A percentile compares a stretch with the other conserved stretches of the same genome.
Evolutionary conservation across 139 green algal species (phyloP).

Genomic region (Auxenochlorella pyrenoidosa): DNA sequence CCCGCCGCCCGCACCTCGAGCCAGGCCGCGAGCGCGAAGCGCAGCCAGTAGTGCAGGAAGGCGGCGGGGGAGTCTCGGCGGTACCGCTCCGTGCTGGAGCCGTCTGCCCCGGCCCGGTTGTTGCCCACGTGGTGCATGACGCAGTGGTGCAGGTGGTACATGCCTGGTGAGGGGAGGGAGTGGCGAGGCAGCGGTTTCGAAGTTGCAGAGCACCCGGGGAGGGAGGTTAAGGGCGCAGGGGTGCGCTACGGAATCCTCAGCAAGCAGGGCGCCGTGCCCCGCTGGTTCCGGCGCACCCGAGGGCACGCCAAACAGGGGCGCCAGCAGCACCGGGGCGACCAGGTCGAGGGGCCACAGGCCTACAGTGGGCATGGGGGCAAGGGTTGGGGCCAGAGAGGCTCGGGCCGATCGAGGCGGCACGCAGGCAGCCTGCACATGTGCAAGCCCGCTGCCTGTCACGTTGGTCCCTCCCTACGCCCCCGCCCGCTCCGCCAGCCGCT

Average conservation of each 20-base stretch:
- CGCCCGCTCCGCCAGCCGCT: neutral
- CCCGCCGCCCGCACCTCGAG: slow-evolving; percentile 60
- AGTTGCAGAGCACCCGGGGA: too few relatives aligned
- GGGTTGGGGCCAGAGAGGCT: too few relatives aligned
- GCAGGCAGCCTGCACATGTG: too few relatives aligned
- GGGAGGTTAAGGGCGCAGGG: too few relatives aligned
- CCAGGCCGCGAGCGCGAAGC: slow-evolving; percentile 63
- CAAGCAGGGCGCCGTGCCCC: too few relatives aligned
- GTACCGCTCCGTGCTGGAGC: slow-evolving; percentile 87
- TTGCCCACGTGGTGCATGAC: slow-evolving; percentile 90
- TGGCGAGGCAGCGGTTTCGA: too few relatives aligned
- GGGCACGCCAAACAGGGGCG: slow-evolving; percentile 27
- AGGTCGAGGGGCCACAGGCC: slow-evolving; percentile 22
- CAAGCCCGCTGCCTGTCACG: too few relatives aligned
- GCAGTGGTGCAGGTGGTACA: slow-evolving; percentile 87
- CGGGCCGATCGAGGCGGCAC: too few relatives aligned
- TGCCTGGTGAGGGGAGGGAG: slow-evolving; percentile 40
- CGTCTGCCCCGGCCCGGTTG: slow-evolving; percentile 43
- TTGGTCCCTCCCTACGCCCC: neutral
- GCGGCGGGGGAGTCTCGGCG: slow-evolving; percentile 73
- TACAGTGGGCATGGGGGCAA: neutral
- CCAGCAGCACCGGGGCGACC: slow-evolving; percentile 3
- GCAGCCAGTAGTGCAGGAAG: slow-evolving; percentile 85
- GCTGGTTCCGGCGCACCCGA: slow-evolving; percentile 18
- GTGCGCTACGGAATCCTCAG: too few relatives aligned